phyloP scores from a whole-genome alignment of 176 grass and related monocot genomes.

The Chloris gayana region DNA sequence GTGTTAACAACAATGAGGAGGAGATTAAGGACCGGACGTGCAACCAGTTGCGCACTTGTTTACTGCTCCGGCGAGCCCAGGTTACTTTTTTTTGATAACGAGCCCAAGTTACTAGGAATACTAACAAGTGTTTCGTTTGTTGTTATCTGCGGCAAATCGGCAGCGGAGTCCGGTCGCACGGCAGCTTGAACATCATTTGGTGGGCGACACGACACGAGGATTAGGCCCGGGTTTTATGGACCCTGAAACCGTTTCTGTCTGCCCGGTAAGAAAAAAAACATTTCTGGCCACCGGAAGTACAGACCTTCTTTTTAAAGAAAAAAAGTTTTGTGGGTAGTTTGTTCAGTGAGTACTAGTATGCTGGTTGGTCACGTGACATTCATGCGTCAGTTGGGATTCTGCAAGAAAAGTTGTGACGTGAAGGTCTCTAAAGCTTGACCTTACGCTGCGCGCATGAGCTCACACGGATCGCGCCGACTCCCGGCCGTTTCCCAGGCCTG shows the following conservation, averaged over 20 bases:
- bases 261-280: not conserved
- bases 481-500: not conserved
- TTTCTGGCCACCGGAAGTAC: too few relatives aligned
- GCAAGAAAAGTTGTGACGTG: not conserved
- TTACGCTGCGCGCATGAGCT: not conserved
- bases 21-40: not conserved
- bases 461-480: not conserved
- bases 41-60: not conserved
- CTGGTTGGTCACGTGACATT: not conserved
- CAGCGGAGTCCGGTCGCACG: not conserved
- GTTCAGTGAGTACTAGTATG: too few relatives aligned
- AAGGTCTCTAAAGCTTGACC: not conserved
- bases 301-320: too few relatives aligned
- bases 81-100: too few relatives aligned
- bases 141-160: constrained; percentile 15
- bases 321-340: not conserved
- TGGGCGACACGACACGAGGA: not conserved
- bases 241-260: not conserved
- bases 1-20: too few relatives aligned
- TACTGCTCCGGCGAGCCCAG: constrained; percentile 32
- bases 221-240: not conserved
- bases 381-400: constrained; percentile 2
- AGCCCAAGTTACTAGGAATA: too few relatives aligned
- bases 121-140: not conserved
- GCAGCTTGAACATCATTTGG: not conserved